Percentiles rank a stretch among this genome's conserved stretches.
phyloP scores from a whole-genome alignment of 2,329 filamentous ascomycete species.

The Colletotrichum orbiculare region DNA sequence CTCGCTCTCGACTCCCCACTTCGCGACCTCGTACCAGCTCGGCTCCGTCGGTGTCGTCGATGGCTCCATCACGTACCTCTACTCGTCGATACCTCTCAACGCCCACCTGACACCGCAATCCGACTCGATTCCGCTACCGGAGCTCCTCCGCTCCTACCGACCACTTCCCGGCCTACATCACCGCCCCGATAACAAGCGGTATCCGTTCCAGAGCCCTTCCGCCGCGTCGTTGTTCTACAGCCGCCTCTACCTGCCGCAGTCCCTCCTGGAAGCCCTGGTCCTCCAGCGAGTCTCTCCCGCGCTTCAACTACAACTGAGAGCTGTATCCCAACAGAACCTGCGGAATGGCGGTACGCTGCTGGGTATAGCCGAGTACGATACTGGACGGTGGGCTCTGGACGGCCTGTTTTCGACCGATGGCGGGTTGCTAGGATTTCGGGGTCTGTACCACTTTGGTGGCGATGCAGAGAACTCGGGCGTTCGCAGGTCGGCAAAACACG shows the following conservation, averaged over 20 bases:
- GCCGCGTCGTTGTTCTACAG: constrained; percentile 76
- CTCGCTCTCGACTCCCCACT: constrained; percentile 90
- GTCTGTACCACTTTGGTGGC: constrained; percentile 93
- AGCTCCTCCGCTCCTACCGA: constrained; percentile 84
- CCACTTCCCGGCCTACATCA: constrained; percentile 73
- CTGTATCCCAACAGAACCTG: constrained; percentile 77
- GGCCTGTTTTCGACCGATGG: constrained; percentile 94
- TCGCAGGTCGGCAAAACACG: constrained; percentile 32
- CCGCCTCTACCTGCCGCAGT: constrained; percentile 83
- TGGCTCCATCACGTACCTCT: constrained; percentile 96
- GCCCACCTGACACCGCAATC: constrained; percentile 75
- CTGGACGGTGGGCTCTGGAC: constrained; percentile 88
- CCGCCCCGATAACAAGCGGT: constrained; percentile 37
- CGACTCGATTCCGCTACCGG: constrained; percentile 78
- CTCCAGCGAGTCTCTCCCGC: constrained; percentile 81
- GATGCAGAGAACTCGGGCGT: constrained; percentile 60
- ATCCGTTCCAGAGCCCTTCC: constrained; percentile 30
- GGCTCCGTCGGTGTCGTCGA: constrained; percentile 92
- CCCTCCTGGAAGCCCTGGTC: constrained; percentile 87
- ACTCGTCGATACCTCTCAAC: constrained; percentile 84
- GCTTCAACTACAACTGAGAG: constrained; percentile 82
- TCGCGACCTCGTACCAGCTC: constrained; percentile 93
- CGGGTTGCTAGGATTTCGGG: constrained; percentile 85
- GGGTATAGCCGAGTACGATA: constrained; percentile 82
- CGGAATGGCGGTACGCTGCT: constrained; percentile 82